Conservation (phyloP, 495 filamentous ascomycete genomes). For the Glonium stellatum region DNA sequence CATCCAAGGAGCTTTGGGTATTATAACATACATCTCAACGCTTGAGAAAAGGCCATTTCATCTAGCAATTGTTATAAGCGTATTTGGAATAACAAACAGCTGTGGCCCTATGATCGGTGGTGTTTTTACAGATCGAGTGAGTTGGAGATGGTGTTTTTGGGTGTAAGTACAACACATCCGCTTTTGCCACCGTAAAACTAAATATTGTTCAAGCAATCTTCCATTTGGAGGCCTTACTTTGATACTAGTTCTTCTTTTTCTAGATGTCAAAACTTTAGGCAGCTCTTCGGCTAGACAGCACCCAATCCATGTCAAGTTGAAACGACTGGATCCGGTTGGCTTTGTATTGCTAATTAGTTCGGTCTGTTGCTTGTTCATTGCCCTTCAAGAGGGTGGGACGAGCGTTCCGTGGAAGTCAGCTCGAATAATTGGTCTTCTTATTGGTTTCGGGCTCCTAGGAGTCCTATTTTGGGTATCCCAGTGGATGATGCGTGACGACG, state of each 20-base stretch:
- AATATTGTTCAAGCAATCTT: constrained; percentile 8
- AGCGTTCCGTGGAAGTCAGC: too few species aligned
- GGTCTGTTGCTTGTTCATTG: too few species aligned
- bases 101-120: constrained; percentile 30
- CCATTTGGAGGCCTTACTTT: constrained; percentile 26
- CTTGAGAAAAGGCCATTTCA: constrained; percentile 13
- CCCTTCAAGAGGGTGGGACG: too few species aligned
- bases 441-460: constrained; percentile 5
- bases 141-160: constrained; percentile 27
- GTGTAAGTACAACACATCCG: too few species aligned
- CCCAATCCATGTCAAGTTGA: too few species aligned
- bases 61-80: constrained; percentile 23
- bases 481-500: constrained; percentile 6
- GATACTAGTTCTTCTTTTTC: background rate
- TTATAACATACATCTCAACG: background rate
- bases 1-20: constrained; percentile 12
- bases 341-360: too few species aligned
- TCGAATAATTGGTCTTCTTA: too few species aligned
- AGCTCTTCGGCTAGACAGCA: too few species aligned
- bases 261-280: too few species aligned
- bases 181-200: too few species aligned
- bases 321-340: too few species aligned
- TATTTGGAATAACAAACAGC: constrained; percentile 28
- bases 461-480: constrained; percentile 5
- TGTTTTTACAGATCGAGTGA: constrained; percentile 24